These are phyloP conservation scores for Podospora fimiseda DNA, from an alignment of 495 filamentous ascomycete species.

Conservation along the genomic window DNA sequence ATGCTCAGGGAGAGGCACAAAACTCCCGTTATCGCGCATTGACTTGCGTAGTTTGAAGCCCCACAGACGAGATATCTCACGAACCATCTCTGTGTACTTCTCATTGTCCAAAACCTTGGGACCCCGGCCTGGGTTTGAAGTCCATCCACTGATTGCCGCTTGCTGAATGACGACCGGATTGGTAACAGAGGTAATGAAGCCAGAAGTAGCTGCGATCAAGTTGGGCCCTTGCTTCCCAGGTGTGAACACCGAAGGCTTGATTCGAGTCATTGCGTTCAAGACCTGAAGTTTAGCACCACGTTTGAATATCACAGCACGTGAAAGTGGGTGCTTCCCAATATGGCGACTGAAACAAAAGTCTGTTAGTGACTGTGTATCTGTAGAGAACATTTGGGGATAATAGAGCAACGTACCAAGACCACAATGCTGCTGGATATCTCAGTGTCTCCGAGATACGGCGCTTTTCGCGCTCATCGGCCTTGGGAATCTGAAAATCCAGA, in stretches of 20 bases:
- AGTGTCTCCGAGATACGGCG: neutral
- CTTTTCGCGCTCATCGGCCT: neutral
- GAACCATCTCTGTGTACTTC: constrained; percentile 4
- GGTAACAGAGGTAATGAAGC: constrained; percentile 2
- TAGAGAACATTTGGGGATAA: neutral
- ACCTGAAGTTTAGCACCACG: neutral
- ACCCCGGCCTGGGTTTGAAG: neutral
- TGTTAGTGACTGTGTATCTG: too few relatives aligned
- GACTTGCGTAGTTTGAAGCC: neutral
- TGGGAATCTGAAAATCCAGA: neutral
- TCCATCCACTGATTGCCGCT: constrained; percentile 11
- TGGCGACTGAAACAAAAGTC: constrained; percentile 4
- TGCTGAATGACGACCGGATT: neutral
- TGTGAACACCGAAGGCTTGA: neutral
- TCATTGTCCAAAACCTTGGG: constrained; percentile 1
- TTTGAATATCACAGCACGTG: neutral
- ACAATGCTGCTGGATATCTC: neutral
- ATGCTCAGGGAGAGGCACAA: neutral
- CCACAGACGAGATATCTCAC: neutral
- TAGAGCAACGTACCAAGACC: constrained; percentile 6
- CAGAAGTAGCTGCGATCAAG: constrained; percentile 1
- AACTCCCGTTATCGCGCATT: constrained; percentile 5
- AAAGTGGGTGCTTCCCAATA: neutral
- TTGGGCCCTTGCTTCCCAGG: neutral
- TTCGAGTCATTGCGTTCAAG: too few relatives aligned